These are phyloP conservation scores for Apiotrichum porosum DNA, from an alignment of 1,284 basidiomycete species.

Conservation along the genomic window DNA sequence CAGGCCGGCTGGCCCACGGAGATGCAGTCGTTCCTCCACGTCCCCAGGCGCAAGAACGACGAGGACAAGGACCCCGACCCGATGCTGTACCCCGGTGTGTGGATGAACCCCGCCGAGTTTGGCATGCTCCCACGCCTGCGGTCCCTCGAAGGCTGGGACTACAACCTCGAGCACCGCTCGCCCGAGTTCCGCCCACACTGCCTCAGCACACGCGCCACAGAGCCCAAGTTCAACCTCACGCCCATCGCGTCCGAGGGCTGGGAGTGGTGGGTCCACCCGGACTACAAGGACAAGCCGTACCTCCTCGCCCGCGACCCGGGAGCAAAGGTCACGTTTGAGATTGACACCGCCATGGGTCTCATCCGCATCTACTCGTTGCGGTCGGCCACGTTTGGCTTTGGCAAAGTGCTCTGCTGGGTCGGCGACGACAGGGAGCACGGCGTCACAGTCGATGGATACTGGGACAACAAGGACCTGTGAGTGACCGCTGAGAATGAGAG, in stretches of 20 bases:
- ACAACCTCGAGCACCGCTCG: slow-evolving; percentile 20
- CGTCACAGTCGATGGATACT: slow-evolving; percentile 32
- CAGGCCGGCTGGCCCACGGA: slow-evolving; percentile 28
- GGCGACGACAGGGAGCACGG: slow-evolving; percentile 26
- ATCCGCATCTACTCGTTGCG: slow-evolving; percentile 45
- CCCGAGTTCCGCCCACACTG: slow-evolving; percentile 38
- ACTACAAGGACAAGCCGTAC: slow-evolving; percentile 45
- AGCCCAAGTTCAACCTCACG: slow-evolving; percentile 38
- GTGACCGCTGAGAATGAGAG: slow-evolving; percentile 10
- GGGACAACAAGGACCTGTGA: slow-evolving; percentile 21
- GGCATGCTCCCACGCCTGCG: slow-evolving; percentile 40
- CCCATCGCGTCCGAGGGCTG: slow-evolving; percentile 34
- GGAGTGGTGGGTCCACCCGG: slow-evolving; percentile 42
- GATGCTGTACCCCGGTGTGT: slow-evolving; percentile 27
- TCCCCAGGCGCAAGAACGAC: neutral
- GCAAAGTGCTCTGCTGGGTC: slow-evolving; percentile 43
- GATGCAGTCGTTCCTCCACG: slow-evolving; percentile 21
- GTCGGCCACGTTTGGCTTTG: slow-evolving; percentile 40
- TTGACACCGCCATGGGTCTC: slow-evolving; percentile 38
- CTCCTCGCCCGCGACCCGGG: slow-evolving; percentile 34
- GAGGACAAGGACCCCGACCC: neutral
- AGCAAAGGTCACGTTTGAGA: slow-evolving; percentile 32
- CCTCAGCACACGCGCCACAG: slow-evolving; percentile 28
- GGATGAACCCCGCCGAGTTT: slow-evolving; percentile 30
- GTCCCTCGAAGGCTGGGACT: slow-evolving; percentile 39